Conservation (phyloP, 768 basidiomycete species). For the Floccularia luteovirens region DNA sequence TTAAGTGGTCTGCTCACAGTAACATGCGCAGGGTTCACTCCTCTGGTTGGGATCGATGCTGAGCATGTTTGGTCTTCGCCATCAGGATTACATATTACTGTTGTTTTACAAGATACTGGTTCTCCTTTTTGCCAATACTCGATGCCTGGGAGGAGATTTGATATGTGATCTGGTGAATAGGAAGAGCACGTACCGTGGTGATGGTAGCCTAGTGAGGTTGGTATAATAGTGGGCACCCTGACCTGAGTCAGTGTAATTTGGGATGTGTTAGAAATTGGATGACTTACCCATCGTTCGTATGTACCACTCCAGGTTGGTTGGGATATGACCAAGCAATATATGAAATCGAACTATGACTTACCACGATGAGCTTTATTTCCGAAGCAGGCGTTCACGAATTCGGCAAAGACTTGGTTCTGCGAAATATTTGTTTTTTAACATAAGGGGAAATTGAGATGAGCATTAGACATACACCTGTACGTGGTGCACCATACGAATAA, state of each 20-base stretch:
- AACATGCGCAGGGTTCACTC: conserved; percentile 38
- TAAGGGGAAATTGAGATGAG: not conserved
- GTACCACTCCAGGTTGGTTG: conserved; percentile 28
- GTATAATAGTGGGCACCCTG: conserved; percentile 47
- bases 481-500: conserved; percentile 45
- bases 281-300: conserved; percentile 39
- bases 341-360: conserved; percentile 8
- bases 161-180: not conserved
- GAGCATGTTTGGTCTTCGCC: conserved; percentile 46
- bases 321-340: not conserved
- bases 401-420: conserved; percentile 39
- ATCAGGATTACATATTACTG: conserved; percentile 29
- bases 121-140: conserved; percentile 43
- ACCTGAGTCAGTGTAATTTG: not conserved
- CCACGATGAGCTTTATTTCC: conserved; percentile 35
- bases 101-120: conserved; percentile 32
- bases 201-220: conserved; percentile 37
- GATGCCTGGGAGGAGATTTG: conserved; percentile 21
- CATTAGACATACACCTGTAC: conserved; percentile 30
- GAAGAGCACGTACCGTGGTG: conserved; percentile 33
- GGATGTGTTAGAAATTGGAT: not conserved
- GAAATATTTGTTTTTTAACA: not conserved
- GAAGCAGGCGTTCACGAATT: conserved; percentile 34
- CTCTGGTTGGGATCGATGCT: conserved; percentile 35
- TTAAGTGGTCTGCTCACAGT: conserved; percentile 20